Evolutionary conservation across 352 stramenopile genomes (phyloP).

Genomic region (Thalassiosira oceanica): DNA sequence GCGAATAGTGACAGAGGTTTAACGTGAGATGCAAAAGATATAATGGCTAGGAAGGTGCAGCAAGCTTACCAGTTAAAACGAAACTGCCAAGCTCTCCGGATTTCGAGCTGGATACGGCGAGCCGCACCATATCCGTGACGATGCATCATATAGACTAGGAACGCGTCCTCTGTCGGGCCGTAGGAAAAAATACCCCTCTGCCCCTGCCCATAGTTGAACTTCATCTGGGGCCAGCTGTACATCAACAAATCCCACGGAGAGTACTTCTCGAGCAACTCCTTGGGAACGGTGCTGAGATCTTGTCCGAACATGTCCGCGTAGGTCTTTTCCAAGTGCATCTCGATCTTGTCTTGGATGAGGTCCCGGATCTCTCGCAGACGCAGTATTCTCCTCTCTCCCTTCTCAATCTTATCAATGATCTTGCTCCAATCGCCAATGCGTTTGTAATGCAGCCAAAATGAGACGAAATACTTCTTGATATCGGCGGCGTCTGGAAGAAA

Average conservation of each 20-base stretch:
- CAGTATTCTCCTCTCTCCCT: conserved; percentile 93
- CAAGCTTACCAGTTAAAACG: conserved; percentile 99
- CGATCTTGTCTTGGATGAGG: conserved; percentile 93
- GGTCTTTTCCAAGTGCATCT: conserved; percentile 89
- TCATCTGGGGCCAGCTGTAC: conserved; percentile 76
- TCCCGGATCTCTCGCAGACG: conserved; percentile 94
- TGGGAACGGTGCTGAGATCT: conserved; percentile 74
- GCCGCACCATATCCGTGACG: conserved; percentile 95
- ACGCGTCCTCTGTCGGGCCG: conserved; percentile 97
- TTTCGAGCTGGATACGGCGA: conserved; percentile 96
- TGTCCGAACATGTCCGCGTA: conserved; percentile 61
- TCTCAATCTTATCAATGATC: conserved; percentile 94
- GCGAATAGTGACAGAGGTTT: too few species aligned
- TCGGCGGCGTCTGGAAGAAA: too few species aligned
- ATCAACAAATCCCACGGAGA: conserved; percentile 65
- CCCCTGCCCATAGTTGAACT: conserved; percentile 70
- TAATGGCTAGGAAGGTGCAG: too few species aligned
- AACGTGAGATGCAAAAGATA: too few species aligned
- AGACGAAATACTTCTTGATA: conserved; percentile 93
- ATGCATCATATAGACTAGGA: conserved; percentile 98
- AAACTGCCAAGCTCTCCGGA: conserved; percentile 94
- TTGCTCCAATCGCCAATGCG: conserved; percentile 89
- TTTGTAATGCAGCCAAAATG: conserved; percentile 92
- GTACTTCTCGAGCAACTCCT: conserved; percentile 81
- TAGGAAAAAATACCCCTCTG: conserved; percentile 78